Percentiles rank a stretch among this genome's conserved stretches.
Evolutionary conservation across 148 eudicot species (phyloP).

Genomic region (Arctostaphylos glauca): DNA sequence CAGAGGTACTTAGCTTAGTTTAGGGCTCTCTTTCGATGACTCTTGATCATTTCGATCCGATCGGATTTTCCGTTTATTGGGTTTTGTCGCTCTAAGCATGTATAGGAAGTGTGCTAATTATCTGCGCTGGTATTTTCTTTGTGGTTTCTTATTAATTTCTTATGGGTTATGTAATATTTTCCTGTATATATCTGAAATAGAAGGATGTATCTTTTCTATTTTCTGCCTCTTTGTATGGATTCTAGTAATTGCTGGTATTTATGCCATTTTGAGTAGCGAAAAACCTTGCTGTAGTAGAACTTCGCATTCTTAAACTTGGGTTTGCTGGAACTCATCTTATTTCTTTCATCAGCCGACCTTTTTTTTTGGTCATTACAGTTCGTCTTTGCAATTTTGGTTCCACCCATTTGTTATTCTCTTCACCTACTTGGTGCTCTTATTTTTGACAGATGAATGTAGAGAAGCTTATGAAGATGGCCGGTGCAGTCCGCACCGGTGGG

Average conservation of each 20-base stretch:
- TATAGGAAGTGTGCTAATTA: no score
- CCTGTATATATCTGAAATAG: no score
- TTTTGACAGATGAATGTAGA: slow-evolving; percentile 64
- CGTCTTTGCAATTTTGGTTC: neutral
- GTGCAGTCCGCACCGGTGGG: slow-evolving; percentile 81
- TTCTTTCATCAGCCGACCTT: no score
- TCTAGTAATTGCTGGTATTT: neutral
- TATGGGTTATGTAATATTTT: no score
- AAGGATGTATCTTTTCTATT: neutral
- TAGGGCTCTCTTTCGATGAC: no score
- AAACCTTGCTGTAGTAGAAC: neutral
- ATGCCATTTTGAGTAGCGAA: no score
- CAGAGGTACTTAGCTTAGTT: no score
- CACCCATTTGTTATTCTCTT: neutral
- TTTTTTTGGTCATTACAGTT: neutral
- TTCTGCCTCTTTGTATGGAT: neutral
- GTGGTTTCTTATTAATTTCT: no score
- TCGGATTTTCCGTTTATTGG: no score
- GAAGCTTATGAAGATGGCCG: slow-evolving; percentile 77
- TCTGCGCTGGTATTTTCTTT: no score
- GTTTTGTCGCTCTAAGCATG: no score
- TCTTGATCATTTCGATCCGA: no score
- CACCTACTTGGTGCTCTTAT: neutral
- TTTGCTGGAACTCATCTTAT: neutral
- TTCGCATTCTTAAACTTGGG: neutral